Evolutionary conservation across 805 yeast genomes (phyloP), one percentile per base, ranked within the genome.

Genomic region (Yarrowia sp.): DNA sequence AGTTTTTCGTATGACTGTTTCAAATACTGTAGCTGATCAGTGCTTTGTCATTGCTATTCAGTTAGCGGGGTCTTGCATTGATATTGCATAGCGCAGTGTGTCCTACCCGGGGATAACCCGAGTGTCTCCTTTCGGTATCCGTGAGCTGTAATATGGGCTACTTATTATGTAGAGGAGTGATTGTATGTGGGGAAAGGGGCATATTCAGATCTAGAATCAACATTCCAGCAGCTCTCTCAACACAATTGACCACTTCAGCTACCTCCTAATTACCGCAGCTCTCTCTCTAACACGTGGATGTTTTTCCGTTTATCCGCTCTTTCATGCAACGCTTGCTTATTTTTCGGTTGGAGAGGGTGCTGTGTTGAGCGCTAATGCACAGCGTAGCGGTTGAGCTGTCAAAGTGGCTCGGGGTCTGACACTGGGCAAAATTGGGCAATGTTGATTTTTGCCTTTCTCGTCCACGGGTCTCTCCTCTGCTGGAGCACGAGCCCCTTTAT

Each of bases 261-360:
- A 3, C 28, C 28, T 22, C 28, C 28, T 22, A 22, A 22, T 22
- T 22, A 22, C 28, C 28, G 28, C 28, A 22, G 28, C 28, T n/a
- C 53, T 39, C 39, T 33, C 39, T 45, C 38, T 48, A 48, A 28
- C 55, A 48, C 41, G 55, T 48, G 41, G 55, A 51, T 38, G 60
- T 51, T 51, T 51, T 51, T 51, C 60, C 60, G 60, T 51, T 51
- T 51, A 38, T 51, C 60, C 60, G 60, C 44, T 38, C 44, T 51
- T 38, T 38, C 44, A 36, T 38, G 43, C 44, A 36, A 51, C 60
- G 60, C 35, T 51, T 38, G 60, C 36, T 51, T 51, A 39, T 38
- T 36, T 51, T 51, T 51, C 44, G 44, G 33, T 38, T 35, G 55
- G 39, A 32, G 38, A 47, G n/a, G 38, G 55, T 17, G 55, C 36